Conservation (phyloP, 805 yeast genomes). For the Yarrowia sp. region DNA sequence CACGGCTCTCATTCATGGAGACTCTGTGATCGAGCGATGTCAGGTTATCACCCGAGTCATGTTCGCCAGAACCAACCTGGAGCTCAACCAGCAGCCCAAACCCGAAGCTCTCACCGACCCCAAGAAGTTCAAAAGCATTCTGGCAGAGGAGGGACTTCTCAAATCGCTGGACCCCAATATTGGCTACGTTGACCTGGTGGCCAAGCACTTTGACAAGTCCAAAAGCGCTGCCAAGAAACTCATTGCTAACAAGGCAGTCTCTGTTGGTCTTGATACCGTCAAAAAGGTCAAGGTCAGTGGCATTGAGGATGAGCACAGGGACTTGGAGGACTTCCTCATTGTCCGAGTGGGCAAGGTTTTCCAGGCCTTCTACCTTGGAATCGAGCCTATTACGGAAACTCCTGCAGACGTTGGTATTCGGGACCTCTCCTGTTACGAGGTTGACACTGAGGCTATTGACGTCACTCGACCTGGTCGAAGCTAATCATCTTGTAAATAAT, state of each 20-base stretch:
- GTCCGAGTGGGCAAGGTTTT: conserved; percentile 73
- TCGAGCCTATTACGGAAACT: background rate
- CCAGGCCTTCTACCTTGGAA: conserved; percentile 14
- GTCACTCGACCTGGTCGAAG: conserved; percentile 11
- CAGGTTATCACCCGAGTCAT: conserved; percentile 68
- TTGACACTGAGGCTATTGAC: conserved; percentile 18
- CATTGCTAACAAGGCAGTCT: conserved; percentile 74
- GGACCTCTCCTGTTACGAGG: conserved; percentile 6
- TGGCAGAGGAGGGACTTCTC: conserved; percentile 65
- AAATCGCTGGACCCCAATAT: conserved; percentile 49
- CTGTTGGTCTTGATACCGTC: conserved; percentile 60
- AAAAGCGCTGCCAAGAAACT: conserved; percentile 65
- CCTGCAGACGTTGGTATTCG: background rate
- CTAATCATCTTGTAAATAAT: conserved; percentile 3
- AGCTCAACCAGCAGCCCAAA: conserved; percentile 48
- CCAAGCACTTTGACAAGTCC: conserved; percentile 53
- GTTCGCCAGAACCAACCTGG: conserved; percentile 60
- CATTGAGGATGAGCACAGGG: conserved; percentile 58
- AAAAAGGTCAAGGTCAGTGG: conserved; percentile 2
- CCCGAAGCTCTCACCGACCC: conserved; percentile 50
- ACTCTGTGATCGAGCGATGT: conserved; percentile 70
- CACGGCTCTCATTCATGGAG: conserved; percentile 86
- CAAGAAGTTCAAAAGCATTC: conserved; percentile 61
- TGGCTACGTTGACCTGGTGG: conserved; percentile 57
- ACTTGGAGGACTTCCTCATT: conserved; percentile 67